A percentile compares a stretch with the other conserved stretches of the same genome.
Conservation (phyloP, 2,329 filamentous ascomycete species). For the Acephala macrosclerotiorum region DNA sequence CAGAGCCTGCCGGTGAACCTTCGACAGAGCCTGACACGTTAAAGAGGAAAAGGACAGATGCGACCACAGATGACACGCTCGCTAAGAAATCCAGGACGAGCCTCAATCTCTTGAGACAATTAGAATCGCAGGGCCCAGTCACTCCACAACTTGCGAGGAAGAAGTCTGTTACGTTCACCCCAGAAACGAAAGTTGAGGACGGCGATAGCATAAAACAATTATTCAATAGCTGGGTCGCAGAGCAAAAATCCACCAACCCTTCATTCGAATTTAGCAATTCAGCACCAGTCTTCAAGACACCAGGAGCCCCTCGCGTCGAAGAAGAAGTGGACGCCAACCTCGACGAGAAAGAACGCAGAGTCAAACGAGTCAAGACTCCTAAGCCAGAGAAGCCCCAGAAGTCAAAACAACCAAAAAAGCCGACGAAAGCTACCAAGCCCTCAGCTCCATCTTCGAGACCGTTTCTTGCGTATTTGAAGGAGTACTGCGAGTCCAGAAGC, state of each 20-base stretch:
- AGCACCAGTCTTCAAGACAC: conserved; percentile 36
- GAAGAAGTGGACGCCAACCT: conserved; percentile 40
- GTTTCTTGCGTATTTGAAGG: conserved; percentile 77
- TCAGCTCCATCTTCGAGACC: conserved; percentile 54
- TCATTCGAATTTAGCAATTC: conserved; percentile 33
- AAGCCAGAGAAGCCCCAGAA: conserved; percentile 30
- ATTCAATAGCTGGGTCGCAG: conserved; percentile 57
- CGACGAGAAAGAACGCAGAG: conserved; percentile 40
- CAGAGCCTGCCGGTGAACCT: conserved; percentile 28
- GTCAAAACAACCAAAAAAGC: conserved; percentile 27
- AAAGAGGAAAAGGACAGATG: conserved; percentile 39
- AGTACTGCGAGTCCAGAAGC: conserved; percentile 74
- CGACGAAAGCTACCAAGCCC: conserved; percentile 31
- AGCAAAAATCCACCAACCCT: conserved; percentile 44
- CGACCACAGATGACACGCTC: conserved; percentile 28
- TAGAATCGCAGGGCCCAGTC: conserved; percentile 34
- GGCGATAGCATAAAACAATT: conserved; percentile 59
- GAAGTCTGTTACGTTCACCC: conserved; percentile 71
- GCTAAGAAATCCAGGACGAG: conserved; percentile 41
- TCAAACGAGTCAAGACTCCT: conserved; percentile 41
- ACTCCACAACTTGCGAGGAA: conserved; percentile 43
- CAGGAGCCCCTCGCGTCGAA: conserved; percentile 39
- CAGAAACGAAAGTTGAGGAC: conserved; percentile 66
- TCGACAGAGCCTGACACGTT: conserved; percentile 27
- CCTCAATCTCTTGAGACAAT: conserved; percentile 18